phyloP scores from a whole-genome alignment of 352 stramenopile genomes.

The Pythium biforme region DNA sequence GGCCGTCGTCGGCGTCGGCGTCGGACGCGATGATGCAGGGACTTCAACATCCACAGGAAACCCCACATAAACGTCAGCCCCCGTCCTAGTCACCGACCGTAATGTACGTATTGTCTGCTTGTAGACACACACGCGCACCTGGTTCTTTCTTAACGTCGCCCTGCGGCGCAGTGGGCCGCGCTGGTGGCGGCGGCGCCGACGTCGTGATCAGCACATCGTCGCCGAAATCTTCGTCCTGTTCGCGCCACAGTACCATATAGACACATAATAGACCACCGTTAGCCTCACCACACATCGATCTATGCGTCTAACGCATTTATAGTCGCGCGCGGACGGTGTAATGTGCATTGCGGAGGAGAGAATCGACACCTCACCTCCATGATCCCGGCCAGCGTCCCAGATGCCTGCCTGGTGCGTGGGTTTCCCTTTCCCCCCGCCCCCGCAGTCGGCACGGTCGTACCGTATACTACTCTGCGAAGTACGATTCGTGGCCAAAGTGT shows the following conservation, averaged over 20 bases:
- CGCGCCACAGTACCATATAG: slow-evolving; percentile 9
- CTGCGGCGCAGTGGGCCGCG: neutral
- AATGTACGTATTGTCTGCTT: too few species aligned
- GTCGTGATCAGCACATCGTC: slow-evolving; percentile 69
- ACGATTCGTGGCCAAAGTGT: neutral
- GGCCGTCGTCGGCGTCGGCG: slow-evolving; percentile 10
- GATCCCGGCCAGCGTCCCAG: neutral
- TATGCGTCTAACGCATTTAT: neutral
- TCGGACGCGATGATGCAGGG: slow-evolving; percentile 10
- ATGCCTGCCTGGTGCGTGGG: neutral
- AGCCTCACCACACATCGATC: neutral
- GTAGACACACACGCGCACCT: neutral
- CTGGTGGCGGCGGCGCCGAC: slow-evolving; percentile 8
- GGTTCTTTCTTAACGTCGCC: neutral
- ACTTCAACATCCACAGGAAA: neutral
- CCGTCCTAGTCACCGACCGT: too few species aligned
- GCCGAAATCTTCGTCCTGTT: slow-evolving; percentile 77
- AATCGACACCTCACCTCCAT: slow-evolving; percentile 8
- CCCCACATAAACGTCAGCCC: neutral
- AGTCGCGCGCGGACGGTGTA: neutral
- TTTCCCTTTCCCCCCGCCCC: slow-evolving; percentile 5
- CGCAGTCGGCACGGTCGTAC: slow-evolving; percentile 8
- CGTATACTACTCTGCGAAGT: slow-evolving; percentile 3
- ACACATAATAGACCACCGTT: slow-evolving; percentile 16
- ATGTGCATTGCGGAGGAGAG: too few species aligned